Conservation (phyloP, 2,329 filamentous ascomycete genomes). For the Calonectria crousiana region DNA sequence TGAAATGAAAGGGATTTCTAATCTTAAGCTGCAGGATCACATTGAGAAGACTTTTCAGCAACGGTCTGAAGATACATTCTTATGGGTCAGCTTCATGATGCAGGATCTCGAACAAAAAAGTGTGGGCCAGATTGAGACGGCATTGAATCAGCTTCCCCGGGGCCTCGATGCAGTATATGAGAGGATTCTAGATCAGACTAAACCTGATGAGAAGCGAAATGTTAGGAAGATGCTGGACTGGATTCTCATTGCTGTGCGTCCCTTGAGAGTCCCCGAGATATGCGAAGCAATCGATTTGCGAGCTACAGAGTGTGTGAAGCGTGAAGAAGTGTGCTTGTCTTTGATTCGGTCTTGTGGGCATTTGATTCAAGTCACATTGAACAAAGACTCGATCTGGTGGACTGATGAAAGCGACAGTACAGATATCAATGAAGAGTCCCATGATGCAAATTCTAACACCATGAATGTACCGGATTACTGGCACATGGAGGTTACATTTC, state of each 20-base stretch:
- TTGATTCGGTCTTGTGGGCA: conserved; percentile 18
- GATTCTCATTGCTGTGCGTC: background rate
- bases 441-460: too few relatives aligned
- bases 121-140: background rate
- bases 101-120: conserved; percentile 20
- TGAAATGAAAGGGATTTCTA: background rate
- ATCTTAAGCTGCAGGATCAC: fast-evolving
- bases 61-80: conserved; percentile 18
- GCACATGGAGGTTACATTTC: background rate
- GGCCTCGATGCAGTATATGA: conserved; percentile 15
- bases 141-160: conserved; percentile 10
- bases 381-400: background rate
- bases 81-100: conserved; percentile 30
- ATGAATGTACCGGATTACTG: background rate
- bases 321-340: background rate
- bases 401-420: too few relatives aligned
- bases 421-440: too few relatives aligned
- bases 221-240: background rate
- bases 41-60: conserved; percentile 7
- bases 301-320: background rate
- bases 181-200: background rate
- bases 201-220: background rate
- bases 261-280: background rate
- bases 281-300: conserved; percentile 9
- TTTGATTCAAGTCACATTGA: background rate